Evolutionary conservation across 2,329 filamentous ascomycete species (phyloP), one percentile per base, ranked within the genome.

Genomic region (Zymoseptoria pseudotritici): DNA sequence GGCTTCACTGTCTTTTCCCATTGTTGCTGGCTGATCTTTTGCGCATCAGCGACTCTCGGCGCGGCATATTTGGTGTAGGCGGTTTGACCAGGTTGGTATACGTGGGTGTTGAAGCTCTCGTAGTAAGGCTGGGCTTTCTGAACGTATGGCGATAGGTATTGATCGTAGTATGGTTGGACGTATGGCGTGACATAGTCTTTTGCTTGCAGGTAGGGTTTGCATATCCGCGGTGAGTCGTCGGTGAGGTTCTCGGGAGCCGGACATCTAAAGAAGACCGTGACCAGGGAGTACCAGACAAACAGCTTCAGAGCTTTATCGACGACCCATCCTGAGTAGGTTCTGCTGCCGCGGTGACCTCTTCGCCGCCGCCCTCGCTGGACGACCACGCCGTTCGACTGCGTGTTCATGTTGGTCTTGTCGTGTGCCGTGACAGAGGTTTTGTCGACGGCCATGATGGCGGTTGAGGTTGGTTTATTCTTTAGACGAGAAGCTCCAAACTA

Each of bases 121-220:
- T 82, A 75, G 75, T 97, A 96, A 0, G 93, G 93, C 61, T 83
- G 85, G 42, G 83, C 87, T 55, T 84, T 77, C 46, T 92, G 83
- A 63, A 96, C 84, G 71, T 97, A 94, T 2, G 91, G 90, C 5
- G 87, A 88, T 22, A 90, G 87, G 70, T 97, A 96, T 60, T 83
- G 75, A 66, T 93, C 79, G 75, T 97, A 97, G 76, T 95, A 96
- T 2, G 92, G 93, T 67, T 87, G 81, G 31, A 95, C 70, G 73
- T 93, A 87, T 3, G 94, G 94, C 24, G 84, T 77, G 61, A 92
- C 78, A 59, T 80, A 86, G 78, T 78, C 85, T 67, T 76, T 85
- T 76, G 78, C 88, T 82, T 81, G 75, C 36, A 87, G 71, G 68
- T 97, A 97, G 9, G 89, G 87, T 70, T 87, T 87, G 82, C 94